Evolutionary conservation across 1,284 basidiomycete genomes (phyloP).

Genomic region (Rhodotorula sp.): DNA sequence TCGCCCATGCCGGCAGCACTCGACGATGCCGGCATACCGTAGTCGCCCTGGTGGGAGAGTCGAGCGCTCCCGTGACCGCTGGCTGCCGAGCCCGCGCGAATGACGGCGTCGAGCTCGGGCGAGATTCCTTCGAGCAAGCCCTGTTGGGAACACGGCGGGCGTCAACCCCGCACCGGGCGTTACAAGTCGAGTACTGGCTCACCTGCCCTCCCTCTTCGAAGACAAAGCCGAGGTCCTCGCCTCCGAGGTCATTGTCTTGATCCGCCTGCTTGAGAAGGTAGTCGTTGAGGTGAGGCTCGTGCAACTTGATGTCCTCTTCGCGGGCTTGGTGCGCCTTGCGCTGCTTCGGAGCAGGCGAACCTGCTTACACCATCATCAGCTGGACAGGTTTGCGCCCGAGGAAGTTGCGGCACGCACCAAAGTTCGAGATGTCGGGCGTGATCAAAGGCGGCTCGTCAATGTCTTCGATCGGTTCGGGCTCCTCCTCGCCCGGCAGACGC

Average conservation of each 20-base stretch:
- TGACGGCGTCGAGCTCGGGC: conserved; percentile 30
- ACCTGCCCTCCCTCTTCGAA: conserved; percentile 17
- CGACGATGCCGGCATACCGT: conserved; percentile 8
- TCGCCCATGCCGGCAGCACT: background rate
- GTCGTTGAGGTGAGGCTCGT: conserved; percentile 36
- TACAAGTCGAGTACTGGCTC: background rate
- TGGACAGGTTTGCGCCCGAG: background rate
- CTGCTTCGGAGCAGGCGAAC: background rate
- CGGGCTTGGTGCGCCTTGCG: conserved; percentile 20
- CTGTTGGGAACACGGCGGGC: background rate
- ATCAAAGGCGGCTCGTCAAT: conserved; percentile 1
- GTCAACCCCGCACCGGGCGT: background rate
- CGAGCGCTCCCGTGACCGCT: background rate
- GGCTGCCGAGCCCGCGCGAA: conserved; percentile 16
- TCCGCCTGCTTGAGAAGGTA: conserved; percentile 10
- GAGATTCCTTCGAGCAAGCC: conserved; percentile 30
- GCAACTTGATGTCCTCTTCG: conserved; percentile 33
- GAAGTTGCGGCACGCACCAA: background rate
- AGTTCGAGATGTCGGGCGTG: background rate
- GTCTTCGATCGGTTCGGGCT: background rate
- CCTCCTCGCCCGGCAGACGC: conserved; percentile 1
- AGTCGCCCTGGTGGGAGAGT: background rate
- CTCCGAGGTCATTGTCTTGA: background rate
- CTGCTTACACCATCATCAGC: background rate
- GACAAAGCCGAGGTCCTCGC: background rate